A percentile compares a stretch with the other conserved stretches of the same genome.
These are phyloP conservation scores for Fusarium brachygibbosum DNA, from an alignment of 2,329 filamentous ascomycete genomes.

Conservation along the genomic window DNA sequence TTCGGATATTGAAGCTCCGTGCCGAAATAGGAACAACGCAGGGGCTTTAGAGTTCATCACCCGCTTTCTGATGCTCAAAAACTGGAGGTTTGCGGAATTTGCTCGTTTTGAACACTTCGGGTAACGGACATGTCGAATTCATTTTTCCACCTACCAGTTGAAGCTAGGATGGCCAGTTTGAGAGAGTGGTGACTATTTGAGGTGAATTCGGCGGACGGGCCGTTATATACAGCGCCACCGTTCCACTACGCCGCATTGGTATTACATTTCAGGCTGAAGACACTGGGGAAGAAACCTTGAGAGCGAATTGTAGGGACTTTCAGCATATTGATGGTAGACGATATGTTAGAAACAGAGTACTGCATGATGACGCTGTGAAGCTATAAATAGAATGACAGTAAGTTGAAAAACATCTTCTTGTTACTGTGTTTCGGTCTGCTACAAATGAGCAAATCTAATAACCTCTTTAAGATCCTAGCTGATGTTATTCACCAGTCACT, in stretches of 20 bases:
- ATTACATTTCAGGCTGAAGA: not conserved
- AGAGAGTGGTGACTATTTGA: not conserved
- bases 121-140: not conserved
- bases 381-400: not conserved
- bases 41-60: not conserved
- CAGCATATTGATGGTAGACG: too few species aligned
- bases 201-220: not conserved
- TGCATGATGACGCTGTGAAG: not conserved
- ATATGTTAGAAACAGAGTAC: not conserved
- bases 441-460: too few species aligned
- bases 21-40: slow-evolving; percentile 4
- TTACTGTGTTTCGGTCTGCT: too few species aligned
- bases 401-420: too few species aligned
- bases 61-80: not conserved
- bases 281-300: accelerated
- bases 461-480: too few species aligned
- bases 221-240: not conserved
- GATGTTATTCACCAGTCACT: too few species aligned
- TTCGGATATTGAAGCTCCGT: slow-evolving; percentile 9
- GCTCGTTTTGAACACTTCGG: not conserved
- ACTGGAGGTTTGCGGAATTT: not conserved
- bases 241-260: not conserved
- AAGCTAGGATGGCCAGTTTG: not conserved
- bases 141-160: slow-evolving; percentile 5
- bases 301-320: not conserved